Conservation (phyloP, 139 green algal species). For the Chloropicon primus region DNA sequence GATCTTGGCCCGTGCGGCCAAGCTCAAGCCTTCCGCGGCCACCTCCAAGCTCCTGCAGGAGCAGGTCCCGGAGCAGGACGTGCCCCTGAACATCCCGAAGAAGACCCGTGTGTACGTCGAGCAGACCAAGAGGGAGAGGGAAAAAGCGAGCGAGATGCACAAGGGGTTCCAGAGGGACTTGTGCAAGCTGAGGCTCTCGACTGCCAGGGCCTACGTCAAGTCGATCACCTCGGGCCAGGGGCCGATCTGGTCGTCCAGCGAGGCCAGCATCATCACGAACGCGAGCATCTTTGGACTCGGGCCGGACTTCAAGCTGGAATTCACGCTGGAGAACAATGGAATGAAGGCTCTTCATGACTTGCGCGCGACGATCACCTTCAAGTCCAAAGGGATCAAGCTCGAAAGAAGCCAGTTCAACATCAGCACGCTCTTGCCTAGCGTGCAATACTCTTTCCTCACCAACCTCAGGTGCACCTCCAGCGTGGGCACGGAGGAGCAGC, state of each 20-base stretch:
- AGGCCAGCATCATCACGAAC: slow-evolving; percentile 29
- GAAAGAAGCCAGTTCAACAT: slow-evolving; percentile 19
- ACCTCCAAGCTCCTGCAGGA: slow-evolving; percentile 5
- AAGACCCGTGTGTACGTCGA: slow-evolving; percentile 60
- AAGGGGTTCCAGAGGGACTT: slow-evolving; percentile 48
- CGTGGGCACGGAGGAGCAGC: slow-evolving; percentile 18
- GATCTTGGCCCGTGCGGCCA: slow-evolving; percentile 45
- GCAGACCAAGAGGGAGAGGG: slow-evolving; percentile 25
- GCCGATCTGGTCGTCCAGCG: slow-evolving; percentile 24
- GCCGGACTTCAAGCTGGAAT: slow-evolving; percentile 40
- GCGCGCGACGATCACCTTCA: slow-evolving; percentile 20
- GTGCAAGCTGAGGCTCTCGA: slow-evolving; percentile 40
- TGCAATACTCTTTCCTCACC: slow-evolving; percentile 25
- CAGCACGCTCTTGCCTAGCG: slow-evolving; percentile 32
- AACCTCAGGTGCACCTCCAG: slow-evolving; percentile 25
- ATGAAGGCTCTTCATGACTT: slow-evolving; percentile 21
- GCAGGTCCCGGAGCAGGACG: slow-evolving; percentile 48
- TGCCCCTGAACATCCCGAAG: slow-evolving; percentile 52
- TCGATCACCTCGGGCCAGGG: slow-evolving; percentile 15
- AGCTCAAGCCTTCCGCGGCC: slow-evolving; percentile 22
- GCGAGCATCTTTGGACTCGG: slow-evolving; percentile 38
- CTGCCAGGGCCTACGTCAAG: slow-evolving; percentile 47
- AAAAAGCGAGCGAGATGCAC: slow-evolving; percentile 36
- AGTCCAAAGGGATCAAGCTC: slow-evolving; percentile 11
- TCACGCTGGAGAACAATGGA: slow-evolving; percentile 43